A percentile compares a stretch with the other conserved stretches of the same genome.
These are phyloP conservation scores for Tagetes patula DNA, from an alignment of 129 eudicot genomes.

Conservation along the genomic window DNA sequence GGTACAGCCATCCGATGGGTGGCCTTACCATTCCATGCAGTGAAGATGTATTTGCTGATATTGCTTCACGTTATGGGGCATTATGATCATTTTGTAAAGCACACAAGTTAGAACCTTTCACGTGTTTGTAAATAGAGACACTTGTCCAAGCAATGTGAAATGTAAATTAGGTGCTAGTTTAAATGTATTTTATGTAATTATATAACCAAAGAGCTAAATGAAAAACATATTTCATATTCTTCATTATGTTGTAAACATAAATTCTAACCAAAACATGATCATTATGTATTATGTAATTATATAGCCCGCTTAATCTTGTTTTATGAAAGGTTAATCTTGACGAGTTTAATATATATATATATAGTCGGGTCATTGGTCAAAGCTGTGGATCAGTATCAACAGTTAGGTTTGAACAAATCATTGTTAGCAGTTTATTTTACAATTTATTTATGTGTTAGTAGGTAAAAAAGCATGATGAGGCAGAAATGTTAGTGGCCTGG, in stretches of 20 bases:
- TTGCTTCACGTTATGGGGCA: conserved; percentile 3
- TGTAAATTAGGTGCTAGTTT: not conserved
- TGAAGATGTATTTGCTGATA: not conserved
- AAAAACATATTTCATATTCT: not conserved
- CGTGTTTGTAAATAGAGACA: not conserved
- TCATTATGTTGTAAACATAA: not conserved
- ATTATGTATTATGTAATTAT: too few species aligned
- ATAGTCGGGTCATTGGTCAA: too few species aligned
- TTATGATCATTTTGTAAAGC: not conserved
- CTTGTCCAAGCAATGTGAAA: not conserved
- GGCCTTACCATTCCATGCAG: not conserved
- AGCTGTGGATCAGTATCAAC: too few species aligned
- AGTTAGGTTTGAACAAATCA: too few species aligned
- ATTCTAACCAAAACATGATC: not conserved
- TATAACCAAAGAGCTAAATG: not conserved
- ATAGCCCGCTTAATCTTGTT: too few species aligned
- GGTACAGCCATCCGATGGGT: not conserved
- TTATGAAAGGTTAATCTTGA: too few species aligned
- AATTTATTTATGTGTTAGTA: too few species aligned
- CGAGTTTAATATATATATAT: too few species aligned
- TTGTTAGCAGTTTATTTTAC: too few species aligned
- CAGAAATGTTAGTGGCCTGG: too few species aligned
- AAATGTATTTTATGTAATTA: not conserved
- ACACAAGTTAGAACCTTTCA: not conserved
- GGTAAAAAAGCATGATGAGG: too few species aligned